Evolutionary conservation across 129 eudicot species (phyloP), one percentile per base, ranked within the genome.

Genomic region (Centella asiatica): DNA sequence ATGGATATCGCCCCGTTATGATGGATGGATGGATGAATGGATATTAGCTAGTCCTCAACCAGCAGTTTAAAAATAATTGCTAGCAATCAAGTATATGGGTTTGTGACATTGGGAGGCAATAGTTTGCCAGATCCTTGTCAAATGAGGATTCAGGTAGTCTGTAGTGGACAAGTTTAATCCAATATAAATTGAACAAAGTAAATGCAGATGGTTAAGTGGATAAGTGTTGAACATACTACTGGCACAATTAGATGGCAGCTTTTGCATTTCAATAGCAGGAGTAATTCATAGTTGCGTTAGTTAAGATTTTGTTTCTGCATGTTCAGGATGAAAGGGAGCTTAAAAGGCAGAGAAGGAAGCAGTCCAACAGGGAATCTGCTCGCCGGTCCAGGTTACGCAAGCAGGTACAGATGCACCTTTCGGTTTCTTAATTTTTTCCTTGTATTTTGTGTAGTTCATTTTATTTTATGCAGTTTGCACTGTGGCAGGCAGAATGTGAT

Each of bases 321-420:
- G 48, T 72, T 60, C 73, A 90, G 97, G 97, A 90, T 77, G 97
- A 90, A 70, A 90, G 95, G 76, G 97, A 90, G 76, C 79, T 86
- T 36, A 90, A 90, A 71, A 77, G 88, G 63, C 95, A 90, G 79
- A 83, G 83, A 77, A 85, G 97, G 70, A 90, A 86, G 80, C 97
- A 86, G 69, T 86, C 97, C 5, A 90, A 90, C 78, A 79, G 95
- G 77, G 97, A 90, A 79, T 86, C 97, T 65, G 97, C 97, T 71
- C 90, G 97, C 14, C 72, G 97, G 42, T 90, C 97, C 39, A 86
- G 97, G 73, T 73, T 90, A 67, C 89, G 97, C 25, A 86, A 90
- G 75, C 97, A 90, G 94, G 97, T 78, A 64, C 44, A 18, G 31
- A 17, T 34, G 42, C 47, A 55, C 19, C 37, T 58, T 18, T 65